Conservation (phyloP, 2,329 filamentous ascomycete genomes). For the Aspergillus sp. region DNA sequence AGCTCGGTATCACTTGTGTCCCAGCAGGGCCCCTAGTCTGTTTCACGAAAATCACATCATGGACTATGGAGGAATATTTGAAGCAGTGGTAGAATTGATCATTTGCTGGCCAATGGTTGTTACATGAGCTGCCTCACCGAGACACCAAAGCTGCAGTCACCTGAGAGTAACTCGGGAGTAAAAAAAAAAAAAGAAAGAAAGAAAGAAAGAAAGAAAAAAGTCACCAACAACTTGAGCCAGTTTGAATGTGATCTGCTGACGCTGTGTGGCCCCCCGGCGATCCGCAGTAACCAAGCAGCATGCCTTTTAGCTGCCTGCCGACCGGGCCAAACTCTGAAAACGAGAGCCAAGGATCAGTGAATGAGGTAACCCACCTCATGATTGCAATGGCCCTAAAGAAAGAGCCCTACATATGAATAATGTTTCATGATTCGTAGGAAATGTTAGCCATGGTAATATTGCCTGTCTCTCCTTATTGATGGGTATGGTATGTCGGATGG, state of each 20-base stretch:
- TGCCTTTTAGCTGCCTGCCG: neutral
- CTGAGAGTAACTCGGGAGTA: neutral
- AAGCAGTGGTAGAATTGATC: neutral
- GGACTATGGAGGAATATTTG: neutral
- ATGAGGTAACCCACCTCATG: neutral
- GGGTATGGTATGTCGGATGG: neutral
- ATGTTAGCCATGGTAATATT: neutral
- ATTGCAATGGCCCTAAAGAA: neutral
- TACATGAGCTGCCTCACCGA: neutral
- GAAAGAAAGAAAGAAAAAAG: neutral
- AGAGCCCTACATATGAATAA: neutral
- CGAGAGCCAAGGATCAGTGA: slow-evolving; percentile 7
- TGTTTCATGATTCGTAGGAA: neutral
- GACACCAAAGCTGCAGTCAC: slow-evolving; percentile 2
- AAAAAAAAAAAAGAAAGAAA: too few relatives aligned
- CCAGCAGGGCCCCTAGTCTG: neutral
- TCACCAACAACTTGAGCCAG: neutral
- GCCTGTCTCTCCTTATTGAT: neutral
- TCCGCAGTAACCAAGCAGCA: slow-evolving; percentile 6
- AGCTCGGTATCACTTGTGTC: neutral
- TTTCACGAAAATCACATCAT: neutral
- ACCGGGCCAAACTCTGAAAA: slow-evolving; percentile 9
- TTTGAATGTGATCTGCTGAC: slow-evolving; percentile 12
- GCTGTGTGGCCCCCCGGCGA: slow-evolving; percentile 5
- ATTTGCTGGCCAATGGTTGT: neutral